Base-by-base conservation (phyloP, 2,329 filamentous ascomycete genomes). In the Cadophora malorum region DNA sequence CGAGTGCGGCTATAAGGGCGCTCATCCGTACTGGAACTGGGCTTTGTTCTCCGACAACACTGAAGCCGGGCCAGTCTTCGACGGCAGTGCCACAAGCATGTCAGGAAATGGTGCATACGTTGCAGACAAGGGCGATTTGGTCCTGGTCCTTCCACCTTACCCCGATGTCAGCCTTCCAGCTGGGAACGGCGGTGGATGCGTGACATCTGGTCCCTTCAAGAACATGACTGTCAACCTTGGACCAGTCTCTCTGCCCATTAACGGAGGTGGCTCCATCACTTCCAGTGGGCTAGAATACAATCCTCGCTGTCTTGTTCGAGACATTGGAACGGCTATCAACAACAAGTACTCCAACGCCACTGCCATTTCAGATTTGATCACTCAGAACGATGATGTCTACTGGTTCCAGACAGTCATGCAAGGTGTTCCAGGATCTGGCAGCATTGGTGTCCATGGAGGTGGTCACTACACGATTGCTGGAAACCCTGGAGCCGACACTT, bases 71-170 rank as follows among this genome's bases (percentile, higher is more conserved):
- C 83, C 85, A 14, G 74, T 87, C 56, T 87, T 88, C 71, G 84
- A 86, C 71, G 86, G 86, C 41, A 83, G 81, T 71, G 80, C 80
- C 31, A 83, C 81, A 53, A 82, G 80, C 64, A 76, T 86, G 79
- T 80, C 80, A 25, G 83, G 83, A 35, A 81, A 86, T 67, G 84
- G 84, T n/a, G 77, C 63, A 1, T 78, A 74, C 50, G 69, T 73
- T 10, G 65, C 71, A 7, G 68, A 76, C 50, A 69, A 71, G 2
- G 71, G 72, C 19, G 71, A 73, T 19, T 6, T 53, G 14, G 10
- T 47, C 9, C 21, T 49, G 35, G 33, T 2, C 10, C 21, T 35
- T 6, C n/a, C 49, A 31, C 16, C 19, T 12, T 31, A 50, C 23
- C n/a, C 6, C 5, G 33, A 38, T 35, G 4, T 52, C 16, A 8